Percentiles rank a stretch among this genome's conserved stretches.
These are phyloP conservation scores for Monilinia polystroma DNA, from an alignment of 2,329 filamentous ascomycete genomes.

Conservation along the genomic window DNA sequence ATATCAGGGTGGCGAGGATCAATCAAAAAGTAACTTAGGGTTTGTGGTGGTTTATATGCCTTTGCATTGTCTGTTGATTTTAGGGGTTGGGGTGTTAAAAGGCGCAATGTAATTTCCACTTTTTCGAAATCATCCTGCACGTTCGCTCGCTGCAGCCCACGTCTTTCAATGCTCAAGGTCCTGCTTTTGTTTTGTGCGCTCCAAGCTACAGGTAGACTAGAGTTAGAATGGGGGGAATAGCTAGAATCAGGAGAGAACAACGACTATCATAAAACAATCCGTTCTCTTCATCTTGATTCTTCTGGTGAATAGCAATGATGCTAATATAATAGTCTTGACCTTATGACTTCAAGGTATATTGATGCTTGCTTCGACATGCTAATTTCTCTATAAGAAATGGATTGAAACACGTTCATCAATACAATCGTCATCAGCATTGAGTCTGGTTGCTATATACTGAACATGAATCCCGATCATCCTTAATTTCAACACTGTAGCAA, in stretches of 20 bases:
- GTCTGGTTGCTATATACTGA: neutral
- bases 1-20: neutral
- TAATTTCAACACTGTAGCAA: too few species aligned
- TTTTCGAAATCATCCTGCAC: constrained; percentile 7
- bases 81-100: neutral
- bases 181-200: neutral
- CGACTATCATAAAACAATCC: neutral
- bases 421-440: neutral
- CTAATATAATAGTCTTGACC: neutral
- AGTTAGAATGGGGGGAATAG: neutral
- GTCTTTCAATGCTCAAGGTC: neutral
- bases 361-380: neutral
- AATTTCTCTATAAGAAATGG: neutral
- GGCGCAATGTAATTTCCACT: neutral
- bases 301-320: neutral
- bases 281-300: neutral
- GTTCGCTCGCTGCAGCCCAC: constrained; percentile 1
- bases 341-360: neutral
- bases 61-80: constrained; percentile 5
- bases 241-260: neutral
- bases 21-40: constrained; percentile 9
- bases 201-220: neutral
- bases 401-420: neutral
- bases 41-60: constrained; percentile 1
- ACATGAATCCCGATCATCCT: neutral